Percentiles rank a stretch among this genome's conserved stretches.
These are phyloP conservation scores for Deuterostichococcus epilithicus DNA, from an alignment of 139 green algal species.

Conservation along the genomic window DNA sequence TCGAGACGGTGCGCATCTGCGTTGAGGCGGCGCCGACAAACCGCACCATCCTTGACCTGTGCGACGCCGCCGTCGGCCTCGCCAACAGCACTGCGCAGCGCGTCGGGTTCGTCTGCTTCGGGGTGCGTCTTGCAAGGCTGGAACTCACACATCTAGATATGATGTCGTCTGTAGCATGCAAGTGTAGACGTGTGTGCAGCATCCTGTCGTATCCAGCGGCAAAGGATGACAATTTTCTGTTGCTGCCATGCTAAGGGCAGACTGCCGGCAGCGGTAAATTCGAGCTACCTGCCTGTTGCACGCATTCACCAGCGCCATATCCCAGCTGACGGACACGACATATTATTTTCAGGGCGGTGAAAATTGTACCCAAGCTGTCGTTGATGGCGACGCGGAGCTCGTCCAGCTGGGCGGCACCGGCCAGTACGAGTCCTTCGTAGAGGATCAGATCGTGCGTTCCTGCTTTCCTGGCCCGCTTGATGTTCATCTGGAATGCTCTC, in stretches of 20 bases:
- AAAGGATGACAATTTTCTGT: no score
- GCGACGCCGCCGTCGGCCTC: background rate
- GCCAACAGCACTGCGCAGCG: background rate
- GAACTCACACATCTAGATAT: no score
- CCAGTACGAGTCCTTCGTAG: background rate
- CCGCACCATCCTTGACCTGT: constrained; percentile 1
- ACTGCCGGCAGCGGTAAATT: no score
- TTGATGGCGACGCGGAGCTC: constrained; percentile 1
- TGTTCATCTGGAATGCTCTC: no score
- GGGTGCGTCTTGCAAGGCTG: background rate
- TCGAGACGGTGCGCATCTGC: constrained; percentile 9
- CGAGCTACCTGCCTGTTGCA: no score
- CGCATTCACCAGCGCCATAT: no score
- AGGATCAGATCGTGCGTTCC: no score
- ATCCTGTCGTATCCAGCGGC: no score
- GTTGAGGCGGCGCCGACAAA: constrained; percentile 1
- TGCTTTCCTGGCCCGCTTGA: background rate
- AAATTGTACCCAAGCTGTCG: background rate
- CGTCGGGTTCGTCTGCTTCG: constrained; percentile 10
- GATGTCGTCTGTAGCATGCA: no score
- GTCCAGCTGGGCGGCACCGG: constrained; percentile 9
- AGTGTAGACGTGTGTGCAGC: no score
- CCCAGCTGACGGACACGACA: no score
- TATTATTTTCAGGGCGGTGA: background rate
- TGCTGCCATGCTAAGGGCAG: no score